Conservation (phyloP, 768 basidiomycete species). For the Russula compacta region DNA sequence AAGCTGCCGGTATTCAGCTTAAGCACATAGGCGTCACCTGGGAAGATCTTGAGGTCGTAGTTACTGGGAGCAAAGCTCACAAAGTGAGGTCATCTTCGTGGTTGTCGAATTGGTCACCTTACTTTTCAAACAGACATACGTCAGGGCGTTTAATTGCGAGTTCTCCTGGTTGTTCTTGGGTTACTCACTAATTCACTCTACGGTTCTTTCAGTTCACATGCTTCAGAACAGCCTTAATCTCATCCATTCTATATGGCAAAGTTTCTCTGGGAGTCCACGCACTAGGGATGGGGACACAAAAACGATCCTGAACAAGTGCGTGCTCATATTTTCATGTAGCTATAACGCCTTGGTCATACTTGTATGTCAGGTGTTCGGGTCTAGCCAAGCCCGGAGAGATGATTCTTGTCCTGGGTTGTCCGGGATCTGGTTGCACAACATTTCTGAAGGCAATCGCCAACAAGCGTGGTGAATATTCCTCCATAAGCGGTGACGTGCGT, state of each 20-base stretch:
- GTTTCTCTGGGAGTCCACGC: neutral
- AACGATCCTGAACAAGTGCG: slow-evolving; percentile 8
- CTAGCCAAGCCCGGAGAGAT: slow-evolving; percentile 17
- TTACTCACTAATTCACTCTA: neutral
- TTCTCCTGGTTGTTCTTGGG: neutral
- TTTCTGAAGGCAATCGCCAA: slow-evolving; percentile 83
- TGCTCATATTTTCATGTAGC: neutral
- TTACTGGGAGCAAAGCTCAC: slow-evolving; percentile 42
- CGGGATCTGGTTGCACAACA: slow-evolving; percentile 77
- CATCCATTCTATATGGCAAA: neutral
- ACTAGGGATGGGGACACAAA: neutral
- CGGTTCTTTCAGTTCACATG: neutral
- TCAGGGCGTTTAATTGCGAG: slow-evolving; percentile 54
- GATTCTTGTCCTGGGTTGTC: slow-evolving; percentile 42
- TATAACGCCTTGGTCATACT: neutral
- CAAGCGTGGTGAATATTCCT: slow-evolving; percentile 53
- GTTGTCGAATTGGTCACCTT: neutral
- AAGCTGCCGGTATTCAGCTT: slow-evolving; percentile 56
- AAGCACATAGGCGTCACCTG: slow-evolving; percentile 74
- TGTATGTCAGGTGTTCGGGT: slow-evolving; percentile 11
- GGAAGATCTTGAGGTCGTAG: slow-evolving; percentile 59
- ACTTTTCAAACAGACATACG: slow-evolving; percentile 36
- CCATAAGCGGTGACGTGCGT: slow-evolving; percentile 59
- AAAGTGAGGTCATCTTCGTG: slow-evolving; percentile 35
- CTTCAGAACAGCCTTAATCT: neutral